Conservation (phyloP, 768 basidiomycete genomes). For the Xanthoconium purpureum region DNA sequence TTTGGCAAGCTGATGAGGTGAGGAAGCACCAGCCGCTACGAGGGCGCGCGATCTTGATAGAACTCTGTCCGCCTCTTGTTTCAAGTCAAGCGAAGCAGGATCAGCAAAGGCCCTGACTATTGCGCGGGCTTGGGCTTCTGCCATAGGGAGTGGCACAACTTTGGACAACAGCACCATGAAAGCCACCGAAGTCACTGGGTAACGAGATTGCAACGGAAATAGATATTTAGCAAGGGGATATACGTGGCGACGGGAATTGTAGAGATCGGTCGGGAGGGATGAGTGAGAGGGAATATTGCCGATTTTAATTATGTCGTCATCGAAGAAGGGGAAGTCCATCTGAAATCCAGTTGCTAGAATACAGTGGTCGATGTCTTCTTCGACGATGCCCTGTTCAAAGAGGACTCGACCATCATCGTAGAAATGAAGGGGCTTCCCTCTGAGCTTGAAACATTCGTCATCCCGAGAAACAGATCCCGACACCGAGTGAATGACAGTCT, state of each 20-base stretch:
- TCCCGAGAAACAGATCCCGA: slow-evolving; percentile 35
- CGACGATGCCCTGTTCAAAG: slow-evolving; percentile 58
- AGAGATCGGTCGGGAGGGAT: slow-evolving; percentile 48
- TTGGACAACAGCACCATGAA: slow-evolving; percentile 61
- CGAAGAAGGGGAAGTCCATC: slow-evolving; percentile 61
- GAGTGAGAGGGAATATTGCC: slow-evolving; percentile 44
- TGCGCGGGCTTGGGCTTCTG: slow-evolving; percentile 75
- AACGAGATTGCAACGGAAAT: slow-evolving; percentile 52
- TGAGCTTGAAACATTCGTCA: slow-evolving; percentile 36
- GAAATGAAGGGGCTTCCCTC: slow-evolving; percentile 44
- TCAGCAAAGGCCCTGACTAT: slow-evolving; percentile 53
- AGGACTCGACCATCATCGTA: slow-evolving; percentile 42
- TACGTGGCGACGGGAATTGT: slow-evolving; percentile 63
- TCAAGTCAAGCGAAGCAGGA: slow-evolving; percentile 47
- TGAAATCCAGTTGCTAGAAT: slow-evolving; percentile 80
- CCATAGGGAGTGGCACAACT: slow-evolving; percentile 71
- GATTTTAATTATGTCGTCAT: slow-evolving; percentile 32
- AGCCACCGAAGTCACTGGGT: slow-evolving; percentile 52
- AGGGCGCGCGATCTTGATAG: slow-evolving; percentile 48
- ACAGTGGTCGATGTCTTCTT: slow-evolving; percentile 55
- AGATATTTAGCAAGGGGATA: slow-evolving; percentile 72
- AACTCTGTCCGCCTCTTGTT: slow-evolving; percentile 47
- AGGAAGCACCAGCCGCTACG: slow-evolving; percentile 29
- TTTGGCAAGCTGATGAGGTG: slow-evolving; percentile 44
- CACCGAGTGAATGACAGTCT: slow-evolving; percentile 55